Percentiles rank a stretch among this genome's conserved stretches.
Conservation (phyloP, 495 filamentous ascomycete species). For the Jackrogersella multiformis region DNA sequence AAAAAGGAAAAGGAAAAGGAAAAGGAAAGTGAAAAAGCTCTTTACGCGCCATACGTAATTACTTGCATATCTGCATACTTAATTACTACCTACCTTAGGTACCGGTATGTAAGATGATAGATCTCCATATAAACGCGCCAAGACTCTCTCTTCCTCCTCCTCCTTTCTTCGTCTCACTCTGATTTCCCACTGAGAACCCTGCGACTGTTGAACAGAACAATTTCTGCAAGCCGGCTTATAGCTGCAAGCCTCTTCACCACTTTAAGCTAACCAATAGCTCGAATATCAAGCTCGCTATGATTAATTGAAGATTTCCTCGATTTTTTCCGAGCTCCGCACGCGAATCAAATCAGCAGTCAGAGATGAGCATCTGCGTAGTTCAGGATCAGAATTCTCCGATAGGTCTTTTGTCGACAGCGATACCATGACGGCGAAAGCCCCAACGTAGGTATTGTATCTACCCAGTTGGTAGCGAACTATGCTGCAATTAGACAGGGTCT, state of each 20-base stretch:
- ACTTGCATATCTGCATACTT: conserved; percentile 15
- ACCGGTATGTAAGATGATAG: too few species aligned
- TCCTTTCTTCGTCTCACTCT: not conserved
- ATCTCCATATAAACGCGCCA: conserved; percentile 38
- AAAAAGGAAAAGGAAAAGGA: not conserved
- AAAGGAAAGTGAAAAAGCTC: conserved; percentile 8
- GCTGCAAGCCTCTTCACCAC: conserved; percentile 22
- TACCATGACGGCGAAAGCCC: conserved; percentile 4
- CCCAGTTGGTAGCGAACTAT: not conserved
- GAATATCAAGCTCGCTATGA: not conserved
- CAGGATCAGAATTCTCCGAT: conserved; percentile 26
- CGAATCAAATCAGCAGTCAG: conserved; percentile 23
- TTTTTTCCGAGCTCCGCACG: conserved; percentile 17
- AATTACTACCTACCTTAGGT: too few species aligned
- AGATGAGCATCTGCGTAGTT: conserved; percentile 24
- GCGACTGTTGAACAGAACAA: conserved; percentile 13
- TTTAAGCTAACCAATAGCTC: conserved; percentile 12
- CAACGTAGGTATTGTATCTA: conserved; percentile 6
- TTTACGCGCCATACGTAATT: too few species aligned
- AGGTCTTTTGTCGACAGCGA: conserved; percentile 4
- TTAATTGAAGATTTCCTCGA: conserved; percentile 9
- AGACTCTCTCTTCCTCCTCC: conserved; percentile 15
- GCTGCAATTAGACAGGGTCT: conserved; percentile 25
- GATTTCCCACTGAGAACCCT: conserved; percentile 3
- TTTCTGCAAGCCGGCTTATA: conserved; percentile 26